phyloP scores from a whole-genome alignment of 306 rosid species.

The Amphicarpaea edgeworthii region DNA sequence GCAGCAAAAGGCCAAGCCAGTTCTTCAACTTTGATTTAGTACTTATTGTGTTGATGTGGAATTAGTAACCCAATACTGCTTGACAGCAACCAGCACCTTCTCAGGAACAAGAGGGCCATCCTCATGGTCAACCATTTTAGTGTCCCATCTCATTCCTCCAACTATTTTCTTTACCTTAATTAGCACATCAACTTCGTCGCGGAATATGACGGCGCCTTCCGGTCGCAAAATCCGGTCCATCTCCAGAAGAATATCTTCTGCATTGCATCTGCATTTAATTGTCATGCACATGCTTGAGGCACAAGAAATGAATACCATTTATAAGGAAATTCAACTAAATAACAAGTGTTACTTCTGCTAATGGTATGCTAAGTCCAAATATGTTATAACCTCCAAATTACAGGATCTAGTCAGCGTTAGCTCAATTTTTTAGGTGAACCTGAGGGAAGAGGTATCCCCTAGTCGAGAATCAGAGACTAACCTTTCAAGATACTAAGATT shows the following conservation, averaged over 20 bases:
- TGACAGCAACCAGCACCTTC: constrained; percentile 81
- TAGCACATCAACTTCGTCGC: constrained; percentile 77
- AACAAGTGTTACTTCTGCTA: neutral
- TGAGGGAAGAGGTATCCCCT: neutral
- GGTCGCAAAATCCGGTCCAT: constrained; percentile 90
- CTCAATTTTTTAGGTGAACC: neutral
- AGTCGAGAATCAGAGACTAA: neutral
- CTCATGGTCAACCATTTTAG: constrained; percentile 91
- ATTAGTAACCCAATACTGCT: constrained; percentile 86
- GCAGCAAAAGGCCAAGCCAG: constrained; percentile 32
- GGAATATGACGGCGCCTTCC: constrained; percentile 85
- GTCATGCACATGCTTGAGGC: neutral
- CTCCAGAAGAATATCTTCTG: constrained; percentile 83
- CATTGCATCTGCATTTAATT: constrained; percentile 66
- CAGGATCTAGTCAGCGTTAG: neutral
- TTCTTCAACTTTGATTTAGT: constrained; percentile 25
- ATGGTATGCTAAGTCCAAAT: neutral
- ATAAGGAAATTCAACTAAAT: neutral
- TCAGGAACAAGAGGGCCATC: constrained; percentile 88
- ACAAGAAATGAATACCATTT: neutral
- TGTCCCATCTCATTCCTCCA: constrained; percentile 89
- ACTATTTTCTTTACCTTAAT: constrained; percentile 76
- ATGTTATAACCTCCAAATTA: neutral
- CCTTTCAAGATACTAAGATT: too few relatives aligned
- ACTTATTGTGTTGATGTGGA: constrained; percentile 59